Conservation (phyloP, 1,284 basidiomycete species). For the Cryptococcus sp. region DNA sequence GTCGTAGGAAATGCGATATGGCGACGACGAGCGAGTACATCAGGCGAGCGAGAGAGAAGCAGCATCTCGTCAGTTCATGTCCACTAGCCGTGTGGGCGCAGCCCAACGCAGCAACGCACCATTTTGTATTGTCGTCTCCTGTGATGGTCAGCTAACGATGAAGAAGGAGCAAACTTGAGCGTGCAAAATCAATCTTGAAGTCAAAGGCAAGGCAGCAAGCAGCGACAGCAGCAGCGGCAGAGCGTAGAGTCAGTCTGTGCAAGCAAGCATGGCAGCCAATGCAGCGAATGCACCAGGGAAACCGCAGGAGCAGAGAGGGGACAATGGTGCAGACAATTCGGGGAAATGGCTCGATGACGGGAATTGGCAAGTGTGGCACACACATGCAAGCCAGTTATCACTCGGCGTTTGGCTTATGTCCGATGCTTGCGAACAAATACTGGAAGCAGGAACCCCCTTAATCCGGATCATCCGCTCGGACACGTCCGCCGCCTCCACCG, state of each 20-base stretch:
- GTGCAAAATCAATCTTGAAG: too few relatives aligned
- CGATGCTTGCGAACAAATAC: background rate
- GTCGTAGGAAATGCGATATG: too few relatives aligned
- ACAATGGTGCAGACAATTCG: background rate
- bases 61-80: constrained; percentile 7
- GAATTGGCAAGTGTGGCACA: background rate
- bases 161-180: too few relatives aligned
- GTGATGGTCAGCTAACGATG: constrained; percentile 12
- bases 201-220: too few relatives aligned
- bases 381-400: background rate
- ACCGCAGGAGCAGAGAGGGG: background rate
- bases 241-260: too few relatives aligned
- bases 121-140: constrained; percentile 15
- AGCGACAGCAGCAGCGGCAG: too few relatives aligned
- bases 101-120: constrained; percentile 8
- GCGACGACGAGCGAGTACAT: too few relatives aligned
- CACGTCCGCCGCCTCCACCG: too few relatives aligned
- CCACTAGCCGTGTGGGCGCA: background rate
- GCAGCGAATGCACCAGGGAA: too few relatives aligned
- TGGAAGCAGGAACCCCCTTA: too few relatives aligned
- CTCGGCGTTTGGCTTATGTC: background rate
- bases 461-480: too few relatives aligned
- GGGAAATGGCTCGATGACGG: background rate
- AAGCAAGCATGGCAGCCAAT: too few relatives aligned
- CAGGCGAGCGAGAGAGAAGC: background rate